Evolutionary conservation across 2,329 filamentous ascomycete genomes (phyloP), one percentile per base, ranked within the genome.

Genomic region (Drechslerella coelobrocha): DNA sequence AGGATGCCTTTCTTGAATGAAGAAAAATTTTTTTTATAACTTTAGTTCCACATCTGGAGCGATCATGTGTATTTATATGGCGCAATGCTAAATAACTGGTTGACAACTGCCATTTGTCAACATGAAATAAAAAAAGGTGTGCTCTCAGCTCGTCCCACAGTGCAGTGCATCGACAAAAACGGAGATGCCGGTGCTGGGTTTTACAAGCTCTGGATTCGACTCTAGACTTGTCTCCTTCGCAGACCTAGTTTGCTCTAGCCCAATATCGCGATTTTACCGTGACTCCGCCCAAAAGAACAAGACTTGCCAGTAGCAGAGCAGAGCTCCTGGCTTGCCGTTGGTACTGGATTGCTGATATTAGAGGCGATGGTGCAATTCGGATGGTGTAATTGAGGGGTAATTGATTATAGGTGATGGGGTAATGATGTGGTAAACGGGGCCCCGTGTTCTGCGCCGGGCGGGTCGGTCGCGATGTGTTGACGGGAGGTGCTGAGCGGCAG

Each of bases 311-410:
- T n/a, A n/a, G n/a, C n/a, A n/a, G n/a, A n/a, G n/a, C n/a, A 27
- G n/a, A 17, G 21, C 47, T 41, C 41, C 45, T 27, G 24, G 41
- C 37, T 14, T 34, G n/a, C n/a, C 37, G 39, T 24, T 14, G 39
- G 24, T 24, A 45, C 34, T 47, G n/a, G 14, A 29, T 17, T n/a
- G n/a, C n/a, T n/a, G n/a, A n/a, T n/a, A n/a, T n/a, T n/a, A n/a
- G n/a, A n/a, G n/a, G n/a, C n/a, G 12, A 60, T 68, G 63, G 56
- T 56, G 63, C 56, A 53, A 61, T 68, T 68, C 51, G 61, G 54
- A 68, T 68, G 41, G 50, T 61, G 63, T 68, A 68, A 68, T 68
- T 45, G 51, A 61, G 63, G 63, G 63, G 63, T 61, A 68, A 68
- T 68, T 4, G 8, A 8, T 39, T n/a, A n/a, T 17, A 39, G 48